These are phyloP conservation scores for Solanum hybrid DNA, from an alignment of 305 asterid genomes.

Conservation along the genomic window DNA sequence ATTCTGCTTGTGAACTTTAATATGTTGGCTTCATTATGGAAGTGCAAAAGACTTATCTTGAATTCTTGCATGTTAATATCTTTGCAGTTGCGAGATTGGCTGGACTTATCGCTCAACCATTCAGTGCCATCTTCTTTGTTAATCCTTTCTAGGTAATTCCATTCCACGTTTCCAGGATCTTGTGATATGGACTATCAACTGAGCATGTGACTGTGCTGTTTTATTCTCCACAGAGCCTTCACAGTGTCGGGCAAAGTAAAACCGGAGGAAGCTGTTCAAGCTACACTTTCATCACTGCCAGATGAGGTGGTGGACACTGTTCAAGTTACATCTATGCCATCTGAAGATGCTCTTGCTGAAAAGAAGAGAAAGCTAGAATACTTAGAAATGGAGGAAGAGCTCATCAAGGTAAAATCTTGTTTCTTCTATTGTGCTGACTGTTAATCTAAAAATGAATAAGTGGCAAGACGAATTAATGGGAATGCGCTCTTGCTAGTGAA, in stretches of 20 bases:
- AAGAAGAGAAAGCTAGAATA: constrained; percentile 92
- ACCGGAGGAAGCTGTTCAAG: constrained; percentile 96
- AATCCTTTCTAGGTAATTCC: constrained; percentile 77
- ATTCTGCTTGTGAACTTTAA: background rate
- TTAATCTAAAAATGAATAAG: background rate
- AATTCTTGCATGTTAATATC: background rate
- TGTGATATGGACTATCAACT: constrained; percentile 5
- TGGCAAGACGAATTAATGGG: constrained; percentile 6
- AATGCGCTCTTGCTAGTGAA: background rate
- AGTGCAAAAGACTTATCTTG: constrained; percentile 1
- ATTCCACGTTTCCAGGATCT: constrained; percentile 14
- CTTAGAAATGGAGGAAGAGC: constrained; percentile 97
- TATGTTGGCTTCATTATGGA: constrained; percentile 3
- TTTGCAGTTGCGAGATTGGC: constrained; percentile 88
- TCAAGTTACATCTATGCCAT: constrained; percentile 77
- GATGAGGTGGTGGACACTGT: constrained; percentile 98
- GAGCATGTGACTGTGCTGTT: constrained; percentile 6
- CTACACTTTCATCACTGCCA: constrained; percentile 96
- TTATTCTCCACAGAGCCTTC: constrained; percentile 60
- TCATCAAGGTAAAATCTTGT: constrained; percentile 59
- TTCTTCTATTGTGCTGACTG: background rate
- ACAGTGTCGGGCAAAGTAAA: constrained; percentile 80
- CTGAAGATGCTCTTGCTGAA: constrained; percentile 88
- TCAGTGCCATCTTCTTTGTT: constrained; percentile 90
- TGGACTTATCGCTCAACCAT: constrained; percentile 89